Evolutionary conservation across 345 rosid genomes (phyloP), one percentile per base, ranked within the genome.

Genomic region (Populus euphratica): DNA sequence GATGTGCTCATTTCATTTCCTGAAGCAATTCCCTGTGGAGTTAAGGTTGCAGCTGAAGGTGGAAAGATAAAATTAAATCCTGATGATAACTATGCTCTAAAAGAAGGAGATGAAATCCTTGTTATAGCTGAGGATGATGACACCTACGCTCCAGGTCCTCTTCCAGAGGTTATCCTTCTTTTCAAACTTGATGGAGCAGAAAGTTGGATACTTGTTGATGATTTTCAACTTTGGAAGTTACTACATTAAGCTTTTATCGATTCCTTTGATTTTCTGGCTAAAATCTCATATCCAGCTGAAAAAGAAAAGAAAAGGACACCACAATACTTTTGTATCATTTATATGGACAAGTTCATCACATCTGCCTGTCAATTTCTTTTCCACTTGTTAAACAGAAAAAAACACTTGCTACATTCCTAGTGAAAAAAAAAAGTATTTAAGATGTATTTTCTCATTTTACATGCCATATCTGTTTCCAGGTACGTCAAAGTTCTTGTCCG

Each of bases 51-150:
- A 77, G 89, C 88, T 4, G 92, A 91, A 62, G 85, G 82, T 74
- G 98, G 91, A 69, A 92, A 85, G 83, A 94, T 94, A 78, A 83
- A 88, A 73, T 77, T 94, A 85, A 91, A 91, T 84, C 96, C 96
- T n/a, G 90, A 88, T 82, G 94, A 92, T 64, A 76, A 78, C 83
- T 91, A 92, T 73, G 76, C 90, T 71, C 76, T 94, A n/a, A 73
- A 81, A 82, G 91, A 87, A 84, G 92, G 97, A 47, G 98, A 94
- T 85, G 98, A 91, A 87, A 79, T 92, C 69, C 96, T 94, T 87
- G 98, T 94, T 74, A 94, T 94, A 70, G 98, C 97, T 18, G 98
- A 94, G 85, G 97, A 94, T 80, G 98, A 94, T 77, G 97, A 94
- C 81, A 94, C 96, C 76, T 94, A 92, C 61, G 79, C 91, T 81